A percentile compares a stretch with the other conserved stretches of the same genome.
Evolutionary conservation across 2,329 filamentous ascomycete genomes (phyloP).

Genomic region (Cladosporium austrohemisphaericum): DNA sequence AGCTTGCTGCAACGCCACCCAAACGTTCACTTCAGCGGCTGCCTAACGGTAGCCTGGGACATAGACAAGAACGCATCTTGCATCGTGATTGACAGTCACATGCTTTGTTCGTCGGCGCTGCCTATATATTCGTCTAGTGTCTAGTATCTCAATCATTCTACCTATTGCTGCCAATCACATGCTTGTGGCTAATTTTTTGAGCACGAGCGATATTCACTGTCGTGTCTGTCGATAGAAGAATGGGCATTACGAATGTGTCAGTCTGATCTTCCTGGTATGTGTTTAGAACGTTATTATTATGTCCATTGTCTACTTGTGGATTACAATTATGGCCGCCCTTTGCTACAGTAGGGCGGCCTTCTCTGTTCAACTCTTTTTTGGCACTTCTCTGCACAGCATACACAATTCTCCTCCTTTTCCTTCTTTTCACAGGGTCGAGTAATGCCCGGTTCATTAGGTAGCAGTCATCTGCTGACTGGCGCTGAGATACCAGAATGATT

Average conservation of each 20-base stretch:
- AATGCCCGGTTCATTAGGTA: neutral
- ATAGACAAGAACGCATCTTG: too few relatives aligned
- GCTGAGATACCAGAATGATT: too few relatives aligned
- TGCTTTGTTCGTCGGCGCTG: too few relatives aligned
- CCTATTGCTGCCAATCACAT: too few relatives aligned
- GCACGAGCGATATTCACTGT: too few relatives aligned
- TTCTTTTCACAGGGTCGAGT: neutral
- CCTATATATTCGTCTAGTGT: too few relatives aligned
- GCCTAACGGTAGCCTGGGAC: too few relatives aligned
- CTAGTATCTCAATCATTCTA: too few relatives aligned
- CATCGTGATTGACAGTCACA: too few relatives aligned
- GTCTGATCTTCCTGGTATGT: neutral
- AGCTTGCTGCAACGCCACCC: neutral
- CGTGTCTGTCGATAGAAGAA: too few relatives aligned
- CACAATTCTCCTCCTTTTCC: neutral
- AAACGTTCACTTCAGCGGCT: conserved; percentile 4
- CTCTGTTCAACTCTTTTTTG: neutral
- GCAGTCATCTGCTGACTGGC: neutral
- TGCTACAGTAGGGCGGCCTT: conserved; percentile 6
- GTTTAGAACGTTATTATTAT: conserved; percentile 10
- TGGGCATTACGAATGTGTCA: too few relatives aligned
- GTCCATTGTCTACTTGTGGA: conserved; percentile 8
- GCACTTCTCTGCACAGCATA: conserved; percentile 1
- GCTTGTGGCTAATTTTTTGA: too few relatives aligned
- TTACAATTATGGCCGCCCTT: conserved; percentile 11